Evolutionary conservation across 2,329 filamentous ascomycete species (phyloP), one percentile per base, ranked within the genome.

Genomic region (Elsinoe batatas): DNA sequence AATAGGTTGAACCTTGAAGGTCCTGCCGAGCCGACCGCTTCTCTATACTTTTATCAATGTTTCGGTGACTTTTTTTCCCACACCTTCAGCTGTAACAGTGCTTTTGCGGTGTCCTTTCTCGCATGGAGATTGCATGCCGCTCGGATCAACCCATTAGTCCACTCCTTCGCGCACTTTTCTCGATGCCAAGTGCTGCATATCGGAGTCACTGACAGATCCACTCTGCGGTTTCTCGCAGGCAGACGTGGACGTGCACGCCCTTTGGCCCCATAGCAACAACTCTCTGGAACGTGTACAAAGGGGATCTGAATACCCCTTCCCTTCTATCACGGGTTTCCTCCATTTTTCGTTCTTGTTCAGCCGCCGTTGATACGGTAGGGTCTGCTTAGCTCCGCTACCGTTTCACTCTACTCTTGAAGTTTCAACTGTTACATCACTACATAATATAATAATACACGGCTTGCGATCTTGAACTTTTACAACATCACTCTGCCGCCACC

Each of bases 1-100:
- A 26, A 44, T 18, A 44, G 12, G 8, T 22, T 22, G 10, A 20
- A 42, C 38, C 38, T 22, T 22, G 38, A 11, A 44, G 18, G 12
- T 8, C n/a, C 20, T 44, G 10, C 40, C 40, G 40, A 26, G 26
- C 40, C 20, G 40, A 44, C 40, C n/a, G n/a, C n/a, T n/a, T n/a
- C n/a, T n/a, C n/a, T n/a, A n/a, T n/a, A 44, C 40, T 44, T 44
- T 22, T 44, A 35, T 35, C 18, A n/a, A 12, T 35, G 18, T 30
- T 37, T 51, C 47, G 47, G 47, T 51, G 33, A 51, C 47, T 51
- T 51, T 51, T 51, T 51, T 37, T 30, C 35, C 10, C 22, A n/a
- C 18, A 17, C 46, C 26, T 50, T 17, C 12, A 13, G 5, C 15
- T 30, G 15, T 17, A 22, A 22, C 12, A 26, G n/a, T 49, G 44